These are phyloP conservation scores for Filobasidium wieringae DNA, from an alignment of 768 basidiomycete genomes.

Conservation along the genomic window DNA sequence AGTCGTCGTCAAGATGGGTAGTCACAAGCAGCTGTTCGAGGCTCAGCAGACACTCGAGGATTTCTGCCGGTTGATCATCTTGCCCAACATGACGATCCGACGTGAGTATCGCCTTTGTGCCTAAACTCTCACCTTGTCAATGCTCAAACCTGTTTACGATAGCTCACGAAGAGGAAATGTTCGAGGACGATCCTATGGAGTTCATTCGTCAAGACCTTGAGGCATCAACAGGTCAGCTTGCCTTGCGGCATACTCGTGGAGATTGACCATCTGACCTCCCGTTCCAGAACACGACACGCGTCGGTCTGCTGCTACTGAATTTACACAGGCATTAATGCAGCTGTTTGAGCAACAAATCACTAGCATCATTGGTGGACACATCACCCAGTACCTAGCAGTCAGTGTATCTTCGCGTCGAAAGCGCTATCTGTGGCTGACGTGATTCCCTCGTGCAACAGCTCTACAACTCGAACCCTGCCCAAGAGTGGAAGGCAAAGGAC, in stretches of 20 bases:
- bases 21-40: constrained; percentile 66
- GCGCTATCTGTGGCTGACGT: not conserved
- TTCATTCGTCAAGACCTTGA: constrained; percentile 81
- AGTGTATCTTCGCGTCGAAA: constrained; percentile 1
- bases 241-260: too few relatives aligned
- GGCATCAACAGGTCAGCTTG: constrained; percentile 45
- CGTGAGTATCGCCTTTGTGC: constrained; percentile 37
- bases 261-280: not conserved
- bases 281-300: constrained; percentile 64
- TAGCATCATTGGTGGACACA: constrained; percentile 73
- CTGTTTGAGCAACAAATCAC: constrained; percentile 72
- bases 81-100: constrained; percentile 82
- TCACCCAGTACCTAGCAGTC: constrained; percentile 54
- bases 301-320: constrained; percentile 85
- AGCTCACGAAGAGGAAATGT: constrained; percentile 85
- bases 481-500: constrained; percentile 86
- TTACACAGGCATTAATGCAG: constrained; percentile 81
- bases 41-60: constrained; percentile 63
- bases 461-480: constrained; percentile 47
- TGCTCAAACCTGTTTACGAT: not conserved
- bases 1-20: constrained; percentile 76
- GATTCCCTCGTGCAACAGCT: constrained; percentile 32
- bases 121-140: not conserved
- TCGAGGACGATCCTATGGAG: constrained; percentile 93
- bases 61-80: constrained; percentile 76